Base-by-base conservation (phyloP, 2,329 filamentous ascomycete genomes). In the Exophiala oligosperma region DNA sequence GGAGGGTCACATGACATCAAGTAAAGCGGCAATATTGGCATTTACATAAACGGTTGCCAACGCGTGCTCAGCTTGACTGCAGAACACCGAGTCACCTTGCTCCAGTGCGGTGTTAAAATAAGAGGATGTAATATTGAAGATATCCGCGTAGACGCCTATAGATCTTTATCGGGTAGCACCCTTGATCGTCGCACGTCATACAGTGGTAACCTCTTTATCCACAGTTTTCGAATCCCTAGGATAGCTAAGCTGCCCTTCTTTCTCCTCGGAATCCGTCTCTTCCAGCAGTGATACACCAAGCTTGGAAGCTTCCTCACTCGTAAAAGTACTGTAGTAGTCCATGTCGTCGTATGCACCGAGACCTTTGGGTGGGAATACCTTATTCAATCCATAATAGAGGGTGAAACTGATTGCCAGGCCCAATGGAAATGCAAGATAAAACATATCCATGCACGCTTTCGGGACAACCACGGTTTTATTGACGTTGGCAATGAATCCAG, bases 341-440 rank as follows among this genome's bases (percentile, higher is more conserved):
- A 62, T 37, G 28, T 61, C 57, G 40, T 65, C 63, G 43, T 56
- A 58, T 37, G 61, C 56, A 24, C 64, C 64, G 2, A 64, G 48
- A 8, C 61, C 58, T 17, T 35, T 37, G 35, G 61, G 58, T 28
- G 63, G 61, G 41, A 57, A 62, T 4, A 58, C 41, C 32, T 64
- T 68, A 56, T 72, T 72, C 40, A 76, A 56, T 4, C 47, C 59
- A 40, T 63, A 70, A 49, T 73, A 71, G 1, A 72, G 57, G 1
- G 69, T 58, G 59, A 76, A 76, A 60, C 72, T 74, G 48, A 76
- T 73, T 2, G 67, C 67, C 49, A 77, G 69, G 0, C 76, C 76
- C 2, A 76, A 62, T 1, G 73, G 70, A 56, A 73, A 77, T 0
- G 75, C 73, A 14, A 77, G 66, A 50, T 76, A 73, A 63, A 75